Percentiles rank a stretch among this genome's conserved stretches.
Evolutionary conservation across 345 rosid genomes (phyloP).

Genomic region (Brassica nigra): DNA sequence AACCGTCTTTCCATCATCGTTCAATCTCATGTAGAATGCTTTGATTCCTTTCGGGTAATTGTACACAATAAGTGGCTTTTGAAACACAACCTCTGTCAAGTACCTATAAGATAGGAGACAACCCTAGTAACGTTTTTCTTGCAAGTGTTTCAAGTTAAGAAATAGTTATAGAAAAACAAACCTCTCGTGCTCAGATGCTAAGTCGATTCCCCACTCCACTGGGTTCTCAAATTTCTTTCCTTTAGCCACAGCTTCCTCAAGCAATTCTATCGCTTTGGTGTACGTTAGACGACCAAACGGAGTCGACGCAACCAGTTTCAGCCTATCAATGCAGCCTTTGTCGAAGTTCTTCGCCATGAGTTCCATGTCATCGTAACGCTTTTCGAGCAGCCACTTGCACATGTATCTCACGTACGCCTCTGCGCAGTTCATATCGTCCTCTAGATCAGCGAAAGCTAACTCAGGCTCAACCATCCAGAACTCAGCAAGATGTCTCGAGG

Average conservation of each 20-base stretch:
- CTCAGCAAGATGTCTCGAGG: slow-evolving; percentile 97
- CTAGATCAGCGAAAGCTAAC: slow-evolving; percentile 78
- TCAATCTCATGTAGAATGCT: slow-evolving; percentile 97
- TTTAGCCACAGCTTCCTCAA: slow-evolving; percentile 62
- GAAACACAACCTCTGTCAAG: slow-evolving; percentile 81
- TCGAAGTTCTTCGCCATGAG: slow-evolving; percentile 83
- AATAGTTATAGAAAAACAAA: slow-evolving; percentile 18
- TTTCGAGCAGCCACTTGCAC: slow-evolving; percentile 86
- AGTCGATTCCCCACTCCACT: slow-evolving; percentile 93
- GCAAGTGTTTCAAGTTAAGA: not conserved
- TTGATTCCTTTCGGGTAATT: slow-evolving; percentile 94
- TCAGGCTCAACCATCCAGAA: slow-evolving; percentile 99
- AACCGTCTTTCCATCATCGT: slow-evolving; percentile 83
- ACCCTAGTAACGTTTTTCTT: not conserved
- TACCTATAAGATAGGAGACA: slow-evolving; percentile 48
- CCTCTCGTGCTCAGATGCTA: slow-evolving; percentile 99
- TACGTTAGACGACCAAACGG: slow-evolving; percentile 81
- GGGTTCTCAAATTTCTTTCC: slow-evolving; percentile 78
- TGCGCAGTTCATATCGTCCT: slow-evolving; percentile 97
- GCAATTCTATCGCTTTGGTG: slow-evolving; percentile 71
- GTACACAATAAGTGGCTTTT: slow-evolving; percentile 88
- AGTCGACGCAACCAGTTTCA: slow-evolving; percentile 73
- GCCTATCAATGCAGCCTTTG: slow-evolving; percentile 68
- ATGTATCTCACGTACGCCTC: slow-evolving; percentile 87
- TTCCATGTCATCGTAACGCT: slow-evolving; percentile 81